Conservation (phyloP, 106 monocot genomes). For the Acorus gramineus region DNA sequence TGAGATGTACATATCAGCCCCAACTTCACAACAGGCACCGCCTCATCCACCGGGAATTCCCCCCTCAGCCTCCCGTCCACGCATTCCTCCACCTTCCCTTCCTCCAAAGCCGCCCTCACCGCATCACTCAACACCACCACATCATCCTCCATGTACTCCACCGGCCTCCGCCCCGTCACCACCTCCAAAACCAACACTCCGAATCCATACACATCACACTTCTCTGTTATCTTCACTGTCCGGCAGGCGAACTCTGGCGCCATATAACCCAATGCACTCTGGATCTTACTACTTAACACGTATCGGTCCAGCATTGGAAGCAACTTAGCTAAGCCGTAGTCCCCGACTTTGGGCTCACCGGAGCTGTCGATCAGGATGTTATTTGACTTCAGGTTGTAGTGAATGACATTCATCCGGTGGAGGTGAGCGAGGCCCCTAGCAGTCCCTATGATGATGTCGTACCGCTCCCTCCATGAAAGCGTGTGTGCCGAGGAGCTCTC, state of each 20-base stretch:
- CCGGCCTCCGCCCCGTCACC: conserved; percentile 62
- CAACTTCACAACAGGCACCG: conserved; percentile 64
- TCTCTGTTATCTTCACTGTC: conserved; percentile 74
- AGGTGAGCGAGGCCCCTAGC: conserved; percentile 65
- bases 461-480: conserved; percentile 74
- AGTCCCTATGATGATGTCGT: conserved; percentile 65
- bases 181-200: conserved; percentile 67
- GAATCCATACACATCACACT: conserved; percentile 84
- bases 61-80: conserved; percentile 56
- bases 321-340: conserved; percentile 75
- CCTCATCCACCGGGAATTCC: conserved; percentile 64
- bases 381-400: conserved; percentile 89
- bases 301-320: conserved; percentile 86
- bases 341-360: conserved; percentile 74
- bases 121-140: conserved; percentile 76
- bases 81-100: conserved; percentile 57
- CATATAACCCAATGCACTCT: conserved; percentile 94
- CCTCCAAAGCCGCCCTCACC: conserved; percentile 64
- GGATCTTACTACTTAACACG: conserved; percentile 81
- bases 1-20: conserved; percentile 93
- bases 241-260: conserved; percentile 86
- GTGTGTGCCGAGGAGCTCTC: conserved; percentile 22
- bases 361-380: conserved; percentile 63
- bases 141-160: conserved; percentile 95
- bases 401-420: conserved; percentile 51